A percentile compares a stretch with the other conserved stretches of the same genome.
These are phyloP conservation scores for Hypoxylon sp. DNA, from an alignment of 2,329 filamentous ascomycete species.

Conservation along the genomic window DNA sequence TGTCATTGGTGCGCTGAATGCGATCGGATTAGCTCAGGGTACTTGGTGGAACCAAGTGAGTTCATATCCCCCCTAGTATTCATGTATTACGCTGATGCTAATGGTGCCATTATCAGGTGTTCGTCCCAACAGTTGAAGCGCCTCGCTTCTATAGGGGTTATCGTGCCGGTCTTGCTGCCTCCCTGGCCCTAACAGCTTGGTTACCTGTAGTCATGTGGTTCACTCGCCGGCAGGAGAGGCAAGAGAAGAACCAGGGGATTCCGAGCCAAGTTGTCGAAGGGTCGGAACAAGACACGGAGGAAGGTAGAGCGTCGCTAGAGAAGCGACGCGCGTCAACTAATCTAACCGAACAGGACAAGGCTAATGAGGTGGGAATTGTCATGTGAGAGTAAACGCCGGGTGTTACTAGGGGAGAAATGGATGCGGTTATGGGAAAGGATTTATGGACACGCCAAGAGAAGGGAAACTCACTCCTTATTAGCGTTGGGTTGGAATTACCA, in stretches of 20 bases:
- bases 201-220: slow-evolving; percentile 47
- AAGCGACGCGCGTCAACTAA: slow-evolving; percentile 15
- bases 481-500: background rate
- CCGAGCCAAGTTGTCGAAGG: slow-evolving; percentile 11
- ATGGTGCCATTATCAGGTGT: slow-evolving; percentile 36
- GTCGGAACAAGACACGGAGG: slow-evolving; percentile 24
- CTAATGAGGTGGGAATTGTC: slow-evolving; percentile 17
- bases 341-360: slow-evolving; percentile 29
- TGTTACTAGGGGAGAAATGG: background rate
- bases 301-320: slow-evolving; percentile 29
- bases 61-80: background rate
- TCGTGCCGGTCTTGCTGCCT: slow-evolving; percentile 41
- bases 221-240: slow-evolving; percentile 31
- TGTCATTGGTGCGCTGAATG: slow-evolving; percentile 46
- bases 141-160: slow-evolving; percentile 44
- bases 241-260: slow-evolving; percentile 24
- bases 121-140: slow-evolving; percentile 46
- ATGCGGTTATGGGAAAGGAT: background rate
- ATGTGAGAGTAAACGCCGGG: background rate
- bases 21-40: slow-evolving; percentile 45
- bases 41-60: slow-evolving; percentile 45
- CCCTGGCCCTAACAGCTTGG: slow-evolving; percentile 47
- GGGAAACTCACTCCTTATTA: background rate
- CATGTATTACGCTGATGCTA: background rate
- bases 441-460: background rate